Percentiles rank a stretch among this genome's conserved stretches.
Conservation (phyloP, 1,284 basidiomycete genomes). For the Rhodotorula sp. region DNA sequence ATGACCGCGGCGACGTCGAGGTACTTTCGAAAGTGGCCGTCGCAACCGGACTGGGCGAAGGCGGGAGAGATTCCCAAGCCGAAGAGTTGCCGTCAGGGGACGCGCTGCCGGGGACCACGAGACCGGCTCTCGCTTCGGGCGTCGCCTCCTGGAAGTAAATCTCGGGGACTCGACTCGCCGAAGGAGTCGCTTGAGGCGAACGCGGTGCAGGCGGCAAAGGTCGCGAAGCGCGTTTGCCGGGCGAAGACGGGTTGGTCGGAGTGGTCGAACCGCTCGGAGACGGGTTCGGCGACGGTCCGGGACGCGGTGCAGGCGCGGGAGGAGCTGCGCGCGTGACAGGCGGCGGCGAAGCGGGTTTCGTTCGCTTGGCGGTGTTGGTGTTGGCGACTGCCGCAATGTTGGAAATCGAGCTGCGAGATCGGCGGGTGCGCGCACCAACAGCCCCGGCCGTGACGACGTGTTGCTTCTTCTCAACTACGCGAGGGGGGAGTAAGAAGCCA, state of each 20-base stretch:
- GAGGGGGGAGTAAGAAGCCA: too few relatives aligned
- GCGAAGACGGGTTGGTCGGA: constrained; percentile 24
- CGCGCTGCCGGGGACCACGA: constrained; percentile 4
- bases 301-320: neutral
- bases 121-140: constrained; percentile 42
- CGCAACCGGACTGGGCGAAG: constrained; percentile 41
- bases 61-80: constrained; percentile 34
- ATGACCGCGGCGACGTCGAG: constrained; percentile 9
- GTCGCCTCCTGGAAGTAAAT: constrained; percentile 54
- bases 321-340: constrained; percentile 28
- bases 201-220: constrained; percentile 31
- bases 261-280: constrained; percentile 7
- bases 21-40: constrained; percentile 40
- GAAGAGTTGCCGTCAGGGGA: constrained; percentile 20
- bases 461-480: constrained; percentile 24
- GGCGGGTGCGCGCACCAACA: constrained; percentile 26
- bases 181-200: constrained; percentile 40
- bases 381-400: constrained; percentile 38
- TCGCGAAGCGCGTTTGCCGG: constrained; percentile 28
- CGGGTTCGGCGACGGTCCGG: constrained; percentile 15
- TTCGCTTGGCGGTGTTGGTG: constrained; percentile 13
- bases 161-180: constrained; percentile 45
- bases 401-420: constrained; percentile 39
- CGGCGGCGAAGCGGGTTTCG: constrained; percentile 19
- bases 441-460: constrained; percentile 36